These are phyloP conservation scores for Malus hybrid DNA, from an alignment of 331 rosid species.

Conservation along the genomic window DNA sequence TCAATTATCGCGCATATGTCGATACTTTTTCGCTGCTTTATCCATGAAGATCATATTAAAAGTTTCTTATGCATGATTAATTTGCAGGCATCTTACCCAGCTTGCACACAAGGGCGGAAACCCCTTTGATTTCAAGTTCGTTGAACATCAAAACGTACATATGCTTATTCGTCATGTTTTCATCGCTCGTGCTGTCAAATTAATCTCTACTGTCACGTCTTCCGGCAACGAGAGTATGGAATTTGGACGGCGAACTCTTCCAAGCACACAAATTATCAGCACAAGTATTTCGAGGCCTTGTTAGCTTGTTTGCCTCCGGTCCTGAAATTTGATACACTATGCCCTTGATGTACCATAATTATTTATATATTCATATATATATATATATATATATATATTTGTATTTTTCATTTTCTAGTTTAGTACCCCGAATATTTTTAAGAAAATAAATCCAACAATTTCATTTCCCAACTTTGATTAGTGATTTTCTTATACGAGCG, in stretches of 20 bases:
- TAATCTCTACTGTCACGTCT: slow-evolving; percentile 34
- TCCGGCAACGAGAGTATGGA: slow-evolving; percentile 77
- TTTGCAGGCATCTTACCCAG: slow-evolving; percentile 80
- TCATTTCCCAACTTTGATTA: background rate
- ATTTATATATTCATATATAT: background rate
- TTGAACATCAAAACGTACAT: slow-evolving; percentile 48
- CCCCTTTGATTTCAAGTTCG: slow-evolving; percentile 74
- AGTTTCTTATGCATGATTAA: background rate
- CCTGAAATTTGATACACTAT: slow-evolving; percentile 53
- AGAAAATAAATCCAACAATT: background rate
- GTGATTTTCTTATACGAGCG: no score
- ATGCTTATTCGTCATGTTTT: slow-evolving; percentile 3
- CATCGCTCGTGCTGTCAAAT: background rate
- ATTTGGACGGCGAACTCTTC: slow-evolving; percentile 78
- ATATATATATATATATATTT: no score
- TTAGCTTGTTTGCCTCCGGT: slow-evolving; percentile 77
- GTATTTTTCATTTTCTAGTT: background rate
- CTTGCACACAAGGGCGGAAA: slow-evolving; percentile 75
- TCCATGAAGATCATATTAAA: background rate
- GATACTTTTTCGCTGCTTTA: background rate
- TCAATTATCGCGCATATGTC: background rate
- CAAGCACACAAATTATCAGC: slow-evolving; percentile 89
- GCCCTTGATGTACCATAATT: background rate
- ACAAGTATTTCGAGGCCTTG: slow-evolving; percentile 80
- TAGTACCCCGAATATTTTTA: background rate